These are phyloP conservation scores for Fraxinus sp. DNA, from an alignment of 305 asterid genomes.

Conservation along the genomic window DNA sequence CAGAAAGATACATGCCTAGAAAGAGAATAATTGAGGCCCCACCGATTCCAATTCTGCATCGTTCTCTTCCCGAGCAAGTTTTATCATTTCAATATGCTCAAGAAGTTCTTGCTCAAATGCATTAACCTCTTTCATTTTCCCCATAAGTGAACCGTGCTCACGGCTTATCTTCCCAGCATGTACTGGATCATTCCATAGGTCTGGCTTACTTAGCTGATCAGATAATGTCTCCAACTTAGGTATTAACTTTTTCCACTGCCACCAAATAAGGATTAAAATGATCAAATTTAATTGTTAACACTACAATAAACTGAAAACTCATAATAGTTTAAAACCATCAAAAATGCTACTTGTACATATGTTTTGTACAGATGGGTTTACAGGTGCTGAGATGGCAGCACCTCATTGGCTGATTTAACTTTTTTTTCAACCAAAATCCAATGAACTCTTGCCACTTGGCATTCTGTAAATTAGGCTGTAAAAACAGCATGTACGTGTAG, in stretches of 20 bases:
- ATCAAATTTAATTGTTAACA: not conserved
- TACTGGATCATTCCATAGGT: conserved; percentile 87
- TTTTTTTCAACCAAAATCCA: no score
- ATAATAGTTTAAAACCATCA: not conserved
- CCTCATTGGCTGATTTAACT: no score
- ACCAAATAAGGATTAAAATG: conserved; percentile 5
- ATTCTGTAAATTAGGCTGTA: no score
- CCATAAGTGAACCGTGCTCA: conserved; percentile 77
- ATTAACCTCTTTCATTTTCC: conserved; percentile 74
- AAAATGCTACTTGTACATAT: no score
- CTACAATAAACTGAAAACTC: conserved; percentile 3
- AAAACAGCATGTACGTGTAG: no score
- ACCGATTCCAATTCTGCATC: conserved; percentile 80
- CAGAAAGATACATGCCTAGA: conserved; percentile 44
- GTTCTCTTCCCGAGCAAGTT: conserved; percentile 88
- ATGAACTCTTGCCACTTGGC: no score
- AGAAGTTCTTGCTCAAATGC: conserved; percentile 71
- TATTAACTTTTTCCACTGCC: conserved; percentile 70
- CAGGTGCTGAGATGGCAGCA: no score
- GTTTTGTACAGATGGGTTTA: no score
- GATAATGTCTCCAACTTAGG: conserved; percentile 57
- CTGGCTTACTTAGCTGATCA: conserved; percentile 58
- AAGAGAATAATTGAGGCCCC: conserved; percentile 42
- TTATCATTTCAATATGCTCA: conserved; percentile 92
- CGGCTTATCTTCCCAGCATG: conserved; percentile 88